Evolutionary conservation across 2,329 filamentous ascomycete genomes (phyloP), one percentile per base, ranked within the genome.

Genomic region (Raffaelea albimanens): DNA sequence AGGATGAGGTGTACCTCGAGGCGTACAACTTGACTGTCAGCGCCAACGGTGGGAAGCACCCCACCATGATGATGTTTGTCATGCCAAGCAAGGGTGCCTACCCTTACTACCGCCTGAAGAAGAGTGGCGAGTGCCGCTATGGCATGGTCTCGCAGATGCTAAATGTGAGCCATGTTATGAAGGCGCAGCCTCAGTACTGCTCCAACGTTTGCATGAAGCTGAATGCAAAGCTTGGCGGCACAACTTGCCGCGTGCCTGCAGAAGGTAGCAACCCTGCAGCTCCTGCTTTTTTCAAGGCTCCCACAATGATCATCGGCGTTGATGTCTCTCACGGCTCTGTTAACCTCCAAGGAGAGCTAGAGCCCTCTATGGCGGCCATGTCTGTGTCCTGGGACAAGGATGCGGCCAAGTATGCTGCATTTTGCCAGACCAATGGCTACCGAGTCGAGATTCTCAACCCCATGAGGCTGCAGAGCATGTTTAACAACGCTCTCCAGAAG

Each of bases 131-230:
- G 56, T 91, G 87, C 59, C 82, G 87, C 31, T 90, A 81, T 54
- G 89, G 85, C n/a, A 76, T 90, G 14, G 73, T 88, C 0, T 87
- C 88, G 0, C 93, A 97, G 61, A 84, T 90, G 52, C 61, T 97
- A n/a, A 82, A 89, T 54, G 69, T 72, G 2, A 67, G 68, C 0
- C 84, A 94, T 50, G 85, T 91, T 1, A 57, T 68, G 34, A 84
- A 83, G 61, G 78, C 77, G 16, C 79, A 85, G 20, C 75, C 75
- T 0, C 93, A 98, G 58, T 97, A 97, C 65, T 84, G 87, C 58
- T 93, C 87, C 1, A 98, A 98, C 52, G 88, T 98, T 0, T 78
- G 82, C 53, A 93, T 98, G 87, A 98, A 98, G 69, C 81, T 98
- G 55, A 97, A 98, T 57, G 85, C 87, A 3, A 98, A 98, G 69